Conservation (phyloP, 345 rosid genomes). For the Arabis hirsuta region DNA sequence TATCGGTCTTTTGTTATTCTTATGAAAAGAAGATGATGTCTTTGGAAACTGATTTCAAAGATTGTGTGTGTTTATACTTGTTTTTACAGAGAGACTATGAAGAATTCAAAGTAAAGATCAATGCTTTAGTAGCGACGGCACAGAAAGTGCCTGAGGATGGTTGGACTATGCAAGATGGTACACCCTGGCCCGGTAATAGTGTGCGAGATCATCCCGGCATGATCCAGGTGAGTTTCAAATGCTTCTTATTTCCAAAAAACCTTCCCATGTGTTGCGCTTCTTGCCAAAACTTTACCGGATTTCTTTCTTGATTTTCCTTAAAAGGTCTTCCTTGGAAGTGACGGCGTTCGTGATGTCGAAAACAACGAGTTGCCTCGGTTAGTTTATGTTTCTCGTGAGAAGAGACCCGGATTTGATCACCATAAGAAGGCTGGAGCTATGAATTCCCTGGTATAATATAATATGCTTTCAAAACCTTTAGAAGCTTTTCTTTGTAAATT, state of each 20-base stretch:
- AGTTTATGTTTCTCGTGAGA: slow-evolving; percentile 99
- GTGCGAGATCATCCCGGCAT: slow-evolving; percentile 98
- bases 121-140: slow-evolving; percentile 92
- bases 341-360: slow-evolving; percentile 76
- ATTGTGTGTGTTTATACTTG: slow-evolving; percentile 15
- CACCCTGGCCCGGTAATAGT: slow-evolving; percentile 98
- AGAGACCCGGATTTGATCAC: slow-evolving; percentile 97
- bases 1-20: neutral
- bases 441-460: slow-evolving; percentile 79
- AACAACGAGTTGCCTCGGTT: slow-evolving; percentile 88
- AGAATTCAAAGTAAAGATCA: slow-evolving; percentile 90
- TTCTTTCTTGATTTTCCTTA: slow-evolving; percentile 15
- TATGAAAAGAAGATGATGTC: neutral
- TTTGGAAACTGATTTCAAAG: slow-evolving; percentile 17
- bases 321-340: slow-evolving; percentile 94
- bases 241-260: neutral
- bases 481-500: slow-evolving; percentile 9
- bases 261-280: slow-evolving; percentile 2
- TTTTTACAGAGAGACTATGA: slow-evolving; percentile 92
- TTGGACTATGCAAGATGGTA: slow-evolving; percentile 99
- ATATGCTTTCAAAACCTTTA: slow-evolving; percentile 1
- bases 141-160: slow-evolving; percentile 99
- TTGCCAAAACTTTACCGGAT: neutral
- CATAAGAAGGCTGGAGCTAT: slow-evolving; percentile 99
- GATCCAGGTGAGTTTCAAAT: slow-evolving; percentile 79